Base-by-base conservation (phyloP, 331 rosid species). In the Prunus yedoensis region DNA sequence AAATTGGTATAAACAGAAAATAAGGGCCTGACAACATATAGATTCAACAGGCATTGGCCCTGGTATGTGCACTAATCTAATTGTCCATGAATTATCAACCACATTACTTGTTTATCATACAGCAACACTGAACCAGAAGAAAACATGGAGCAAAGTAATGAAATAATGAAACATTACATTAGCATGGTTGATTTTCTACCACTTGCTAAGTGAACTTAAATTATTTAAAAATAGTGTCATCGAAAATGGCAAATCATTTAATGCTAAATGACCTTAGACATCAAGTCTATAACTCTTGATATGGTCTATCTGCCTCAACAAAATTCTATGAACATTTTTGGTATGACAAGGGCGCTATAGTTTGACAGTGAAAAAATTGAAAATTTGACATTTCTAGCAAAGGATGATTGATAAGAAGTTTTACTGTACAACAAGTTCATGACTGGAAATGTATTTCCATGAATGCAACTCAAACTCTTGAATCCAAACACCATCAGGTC, bases 51-150 rank as follows among this genome's bases (percentile, higher is more conserved):
- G 3, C 25, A 74, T 8, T 54, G 41, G 41, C 20, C 27, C 57
- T 76, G 35, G 16, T 58, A 45, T 28, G 49, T 12, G 16, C 14
- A 13, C 23, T 8, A 27, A 67, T 46, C 28, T 76, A 57, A 68
- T 16, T 58, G 3, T 23, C 20, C 11, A 43, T 57, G 17, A 46
- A 66, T n/a, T 28, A 3, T 27, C 68, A 67, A 17, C 38, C 30
- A 56, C 41, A 16, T 1, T 25, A 54, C 13, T 57, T 45, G 0
- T 23, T n/a, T 58, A n/a, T 68, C 4, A 4, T 13, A 76, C 9
- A 7, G 41, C 35, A n/a, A 77, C 74, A 62, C 30, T 77, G 27
- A 76, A 71, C 43, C 52, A 57, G 53, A 59, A 71, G 30, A 21
- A 18, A 12, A 25, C 47, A 30, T n/a, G 27, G 28, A 17, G 45